Base-by-base conservation (phyloP, 148 eudicot genomes). In the Nepenthes mirabilis region DNA sequence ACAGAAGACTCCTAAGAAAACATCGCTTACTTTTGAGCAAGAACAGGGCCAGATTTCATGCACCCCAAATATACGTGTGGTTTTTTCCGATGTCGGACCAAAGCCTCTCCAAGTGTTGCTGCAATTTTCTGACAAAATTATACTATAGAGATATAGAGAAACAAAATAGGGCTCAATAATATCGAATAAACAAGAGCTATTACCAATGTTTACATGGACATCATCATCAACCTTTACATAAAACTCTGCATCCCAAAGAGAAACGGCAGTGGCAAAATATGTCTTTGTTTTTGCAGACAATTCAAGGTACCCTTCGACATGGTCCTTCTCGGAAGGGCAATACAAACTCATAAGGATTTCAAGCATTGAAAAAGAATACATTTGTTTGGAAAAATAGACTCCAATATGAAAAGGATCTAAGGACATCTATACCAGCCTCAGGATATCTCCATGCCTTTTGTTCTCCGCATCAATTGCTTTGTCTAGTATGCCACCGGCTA, bases 381-480 rank as follows among this genome's bases (percentile, higher is more conserved):
- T 37, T 5, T 12, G 57, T 2, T 55, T 61, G 37, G 45, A 40
- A 40, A 8, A 40, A 40, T 40, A 40, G 6, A 40, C 13, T 12
- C 1, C 2, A 49, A 49, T n/a, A 10, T 11, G 11, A 49, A 49
- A 10, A 49, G 52, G 13, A 49, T n/a, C 3, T 49, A 12, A 40
- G 14, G 47, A 23, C 23, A 23, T 37, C 11, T 5, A 23, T 68
- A 75, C 79, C 75, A 75, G 72, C 57, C 80, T 72, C 70, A 76
- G 48, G 66, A 76, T 61, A 69, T 76, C 80, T 58, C 77, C 77
- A 47, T 76, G 77, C 68, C 65, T 68, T 55, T 33, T 61, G 70
- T 72, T 73, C 65, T 76, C 80, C 64, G 80, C 80, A 65, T 76
- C 77, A 65, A 76, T 69, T 37, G 77, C 80, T 72, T 69, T 76